Percentiles rank a stretch among this genome's conserved stretches.
Evolutionary conservation across 805 yeast genomes (phyloP).

Genomic region (Pichia thaimueangensis): DNA sequence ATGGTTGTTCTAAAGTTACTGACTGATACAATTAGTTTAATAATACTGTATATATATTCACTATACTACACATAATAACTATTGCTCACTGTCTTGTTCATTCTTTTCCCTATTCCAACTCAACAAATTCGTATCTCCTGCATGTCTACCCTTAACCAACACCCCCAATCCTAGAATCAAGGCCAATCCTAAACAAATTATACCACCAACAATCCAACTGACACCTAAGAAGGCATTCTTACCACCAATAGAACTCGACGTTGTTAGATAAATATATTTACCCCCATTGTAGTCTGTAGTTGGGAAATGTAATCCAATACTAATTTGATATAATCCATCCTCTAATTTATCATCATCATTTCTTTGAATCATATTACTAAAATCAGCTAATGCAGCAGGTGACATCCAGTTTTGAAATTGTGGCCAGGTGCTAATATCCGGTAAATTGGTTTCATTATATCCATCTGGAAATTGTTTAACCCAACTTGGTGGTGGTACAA

Average conservation of each 20-base stretch:
- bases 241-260: conserved; percentile 71
- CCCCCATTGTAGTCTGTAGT: conserved; percentile 62
- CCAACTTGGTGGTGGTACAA: conserved; percentile 87
- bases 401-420: conserved; percentile 85
- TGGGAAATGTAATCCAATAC: conserved; percentile 74
- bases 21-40: no score
- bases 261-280: conserved; percentile 60
- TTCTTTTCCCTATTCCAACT: conserved; percentile 53
- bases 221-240: conserved; percentile 68
- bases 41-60: background rate
- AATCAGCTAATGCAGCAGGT: conserved; percentile 65
- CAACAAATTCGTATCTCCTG: conserved; percentile 63
- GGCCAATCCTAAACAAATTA: conserved; percentile 55
- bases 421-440: conserved; percentile 61
- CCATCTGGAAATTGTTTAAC: conserved; percentile 63
- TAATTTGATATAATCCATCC: conserved; percentile 57
- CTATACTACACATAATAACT: background rate
- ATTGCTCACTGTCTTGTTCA: background rate
- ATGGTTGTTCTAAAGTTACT: no score
- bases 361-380: conserved; percentile 59
- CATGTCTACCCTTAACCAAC: conserved; percentile 58
- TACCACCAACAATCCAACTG: conserved; percentile 71
- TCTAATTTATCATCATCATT: conserved; percentile 50
- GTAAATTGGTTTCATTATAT: conserved; percentile 61
- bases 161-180: conserved; percentile 47